Base-by-base conservation (phyloP, 345 rosid genomes). In the Eucalyptus victrix region DNA sequence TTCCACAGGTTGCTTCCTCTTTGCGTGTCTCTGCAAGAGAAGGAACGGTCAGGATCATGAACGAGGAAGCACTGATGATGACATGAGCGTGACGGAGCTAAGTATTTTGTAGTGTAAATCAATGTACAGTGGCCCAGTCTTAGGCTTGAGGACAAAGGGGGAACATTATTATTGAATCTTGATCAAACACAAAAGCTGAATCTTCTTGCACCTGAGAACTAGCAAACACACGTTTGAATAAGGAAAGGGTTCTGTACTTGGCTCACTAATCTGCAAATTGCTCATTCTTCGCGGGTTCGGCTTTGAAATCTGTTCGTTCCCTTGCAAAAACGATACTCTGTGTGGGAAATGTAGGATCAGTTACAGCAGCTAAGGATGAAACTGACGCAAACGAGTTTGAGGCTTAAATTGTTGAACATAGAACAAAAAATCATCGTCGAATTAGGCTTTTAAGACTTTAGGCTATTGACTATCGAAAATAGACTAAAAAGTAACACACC, bases 1-100 rank as follows among this genome's bases (percentile, higher is more conserved):
- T 44, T 94, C 97, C 62, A 87, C 92, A 1, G 62, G 91, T 47
- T 93, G 95, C 45, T 89, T 95, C 34, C n/a, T 92, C 42, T 90
- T 87, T 76, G 86, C 88, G n/a, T 58, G 42, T 50, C 3, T 87
- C 45, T 80, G 54, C 86, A 81, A 34, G 16, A 72, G 44, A 58
- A 67, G 83, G 56, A 34, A 34, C 34, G n/a, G 26, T 62, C 21
- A 28, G 28, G 89, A 49, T 40, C 34, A 30, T 26, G 49, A 44
- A 4, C 86, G 11, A 30, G 88, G 65, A 83, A 86, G 26, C 51
- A 18, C 23, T 12, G 37, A 50, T 15, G 86, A 50, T 37, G 14
- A n/a, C 62, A 21, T 11, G 47, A 76, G 85, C 47, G 47, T 40
- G 85, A 76, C 85, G 8, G 47, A 76, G 85, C 24, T 40, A 47